Conservation (phyloP, 2,329 filamentous ascomycete species). For the Penicillium brevicompactum region DNA sequence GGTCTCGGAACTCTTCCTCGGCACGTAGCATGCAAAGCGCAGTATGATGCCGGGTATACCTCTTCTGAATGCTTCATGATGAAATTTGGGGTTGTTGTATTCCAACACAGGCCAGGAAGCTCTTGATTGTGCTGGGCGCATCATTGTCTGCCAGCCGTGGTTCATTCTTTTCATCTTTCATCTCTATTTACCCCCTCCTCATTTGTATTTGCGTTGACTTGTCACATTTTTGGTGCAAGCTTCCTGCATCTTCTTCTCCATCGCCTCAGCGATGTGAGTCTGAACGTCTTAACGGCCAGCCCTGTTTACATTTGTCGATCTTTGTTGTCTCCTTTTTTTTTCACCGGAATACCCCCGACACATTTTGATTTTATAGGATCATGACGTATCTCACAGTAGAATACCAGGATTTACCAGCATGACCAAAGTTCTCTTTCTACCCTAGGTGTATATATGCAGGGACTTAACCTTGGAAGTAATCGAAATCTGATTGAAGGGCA, state of each 20-base stretch:
- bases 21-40: slow-evolving; percentile 22
- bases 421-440: slow-evolving; percentile 2
- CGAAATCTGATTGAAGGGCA: slow-evolving; percentile 14
- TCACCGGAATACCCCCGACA: slow-evolving; percentile 35
- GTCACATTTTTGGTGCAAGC: slow-evolving; percentile 7
- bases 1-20: slow-evolving; percentile 21
- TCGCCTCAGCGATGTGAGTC: slow-evolving; percentile 11
- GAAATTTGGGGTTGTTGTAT: slow-evolving; percentile 10
- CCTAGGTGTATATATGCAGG: not conserved
- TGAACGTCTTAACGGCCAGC: slow-evolving; percentile 15
- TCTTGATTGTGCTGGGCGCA: slow-evolving; percentile 25
- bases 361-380: slow-evolving; percentile 16
- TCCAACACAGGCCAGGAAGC: slow-evolving; percentile 5
- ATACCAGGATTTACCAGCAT: not conserved
- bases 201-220: slow-evolving; percentile 12
- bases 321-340: slow-evolving; percentile 13
- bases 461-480: not conserved
- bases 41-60: slow-evolving; percentile 19
- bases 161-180: slow-evolving; percentile 15
- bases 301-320: slow-evolving; percentile 11
- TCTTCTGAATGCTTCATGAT: slow-evolving; percentile 12
- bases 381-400: slow-evolving; percentile 14
- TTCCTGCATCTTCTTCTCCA: slow-evolving; percentile 4
- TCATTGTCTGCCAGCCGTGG: slow-evolving; percentile 13
- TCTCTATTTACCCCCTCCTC: slow-evolving; percentile 4